Evolutionary conservation across 164 flowering plant genomes (phyloP), one percentile per base, ranked within the genome.

Genomic region (Dillenia suffruticosa): DNA sequence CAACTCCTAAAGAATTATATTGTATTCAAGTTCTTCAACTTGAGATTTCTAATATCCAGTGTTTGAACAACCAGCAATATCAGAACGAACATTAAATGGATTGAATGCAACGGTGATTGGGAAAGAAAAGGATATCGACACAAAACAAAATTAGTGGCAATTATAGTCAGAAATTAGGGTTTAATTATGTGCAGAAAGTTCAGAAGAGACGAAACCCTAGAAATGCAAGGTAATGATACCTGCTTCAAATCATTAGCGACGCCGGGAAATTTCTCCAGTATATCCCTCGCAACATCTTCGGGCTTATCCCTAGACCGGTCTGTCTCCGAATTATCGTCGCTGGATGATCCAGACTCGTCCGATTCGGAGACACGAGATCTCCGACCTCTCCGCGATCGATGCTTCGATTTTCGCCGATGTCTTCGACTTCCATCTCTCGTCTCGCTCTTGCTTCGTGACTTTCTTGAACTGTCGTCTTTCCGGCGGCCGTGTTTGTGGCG

Each of bases 231-330:
- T 12, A 50, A 17, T 5, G 17, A 45, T 78, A 89, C 97, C 93
- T 81, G 89, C 49, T 69, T 74, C 72, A 92, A 68, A 69, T 92
- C 96, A 55, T 55, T 65, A 5, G 78, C 82, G 17, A 82, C 87
- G 40, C 63, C 71, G 8, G 94, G 90, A 56, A 89, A 92, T 59
- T 77, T 77, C 56, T 66, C 59, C 59, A 89, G 56, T 44, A 89
- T 54, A 57, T 64, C 58, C 44, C 71, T 68, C 56, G 81, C 68
- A 22, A 85, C 83, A 7, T 48, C 61, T 67, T 80, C 78, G 1
- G 96, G 83, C 9, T 63, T 62, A 9, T 26, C 60, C 45, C 57
- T 46, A 15, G 44, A 24, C 57, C 59, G 48, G 14, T 56, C 70
- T 12, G 40, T 10, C 43, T 66, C 78, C 17, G 74, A 75, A 56